Evolutionary conservation across 192 early-diverging fungal genomes (phyloP).

Genomic region (Ramicandelaber brevisporus): DNA sequence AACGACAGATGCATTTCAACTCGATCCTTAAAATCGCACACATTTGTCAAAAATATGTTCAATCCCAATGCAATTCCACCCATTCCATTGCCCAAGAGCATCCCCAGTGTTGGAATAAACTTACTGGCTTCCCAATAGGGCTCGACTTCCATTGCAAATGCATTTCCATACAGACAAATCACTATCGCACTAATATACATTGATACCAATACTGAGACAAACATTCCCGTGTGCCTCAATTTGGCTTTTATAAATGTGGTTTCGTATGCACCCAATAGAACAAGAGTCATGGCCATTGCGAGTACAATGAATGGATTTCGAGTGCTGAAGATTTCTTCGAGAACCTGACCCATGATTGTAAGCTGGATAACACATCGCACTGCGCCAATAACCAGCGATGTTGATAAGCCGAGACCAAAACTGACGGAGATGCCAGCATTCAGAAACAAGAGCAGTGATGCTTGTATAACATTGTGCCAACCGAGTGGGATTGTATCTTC

Average conservation of each 20-base stretch:
- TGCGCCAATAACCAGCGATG: slow-evolving; percentile 35
- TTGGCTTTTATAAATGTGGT: slow-evolving; percentile 36
- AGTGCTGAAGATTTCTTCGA: slow-evolving; percentile 36
- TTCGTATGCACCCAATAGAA: slow-evolving; percentile 21
- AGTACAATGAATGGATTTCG: slow-evolving; percentile 24
- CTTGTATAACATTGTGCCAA: slow-evolving; percentile 14
- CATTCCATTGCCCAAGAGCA: slow-evolving; percentile 65
- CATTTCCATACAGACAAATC: slow-evolving; percentile 6
- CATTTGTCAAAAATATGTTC: slow-evolving; percentile 23
- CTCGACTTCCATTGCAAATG: slow-evolving; percentile 38
- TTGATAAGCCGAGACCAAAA: slow-evolving; percentile 8
- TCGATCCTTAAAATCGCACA: slow-evolving; percentile 15
- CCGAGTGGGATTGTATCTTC: slow-evolving; percentile 4
- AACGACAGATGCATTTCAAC: slow-evolving; percentile 35
- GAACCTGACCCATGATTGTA: slow-evolving; percentile 39
- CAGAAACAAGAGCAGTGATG: slow-evolving; percentile 9
- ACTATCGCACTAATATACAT: slow-evolving; percentile 12
- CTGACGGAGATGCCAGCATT: slow-evolving; percentile 8
- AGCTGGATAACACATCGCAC: slow-evolving; percentile 55
- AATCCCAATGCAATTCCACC: slow-evolving; percentile 36
- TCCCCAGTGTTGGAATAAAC: slow-evolving; percentile 67
- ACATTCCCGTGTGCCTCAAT: slow-evolving; percentile 44
- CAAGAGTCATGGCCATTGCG: slow-evolving; percentile 22
- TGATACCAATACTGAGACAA: slow-evolving; percentile 22
- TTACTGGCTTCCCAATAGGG: slow-evolving; percentile 38